phyloP scores from a whole-genome alignment of 805 yeast genomes.

The Suhomyces faveliae region DNA sequence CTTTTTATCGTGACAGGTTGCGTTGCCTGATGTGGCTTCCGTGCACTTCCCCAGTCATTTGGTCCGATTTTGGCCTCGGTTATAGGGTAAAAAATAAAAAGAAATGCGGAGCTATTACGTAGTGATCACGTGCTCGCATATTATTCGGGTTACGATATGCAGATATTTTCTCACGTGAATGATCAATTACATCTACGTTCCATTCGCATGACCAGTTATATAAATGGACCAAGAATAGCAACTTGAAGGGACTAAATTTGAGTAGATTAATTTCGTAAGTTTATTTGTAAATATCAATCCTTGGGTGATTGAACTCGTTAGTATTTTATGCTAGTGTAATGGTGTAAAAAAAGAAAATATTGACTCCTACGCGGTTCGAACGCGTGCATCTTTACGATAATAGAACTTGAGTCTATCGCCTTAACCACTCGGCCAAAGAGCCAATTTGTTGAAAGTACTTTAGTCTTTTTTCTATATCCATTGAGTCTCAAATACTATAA shows the following conservation, averaged over 20 bases:
- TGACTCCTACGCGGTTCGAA: conserved; percentile 8
- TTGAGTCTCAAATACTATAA: too few relatives aligned
- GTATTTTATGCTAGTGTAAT: too few relatives aligned
- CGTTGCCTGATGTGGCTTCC: not conserved
- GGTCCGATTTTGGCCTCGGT: not conserved
- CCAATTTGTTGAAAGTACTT: not conserved
- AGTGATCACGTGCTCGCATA: not conserved
- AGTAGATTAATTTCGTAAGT: too few relatives aligned
- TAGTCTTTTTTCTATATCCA: too few relatives aligned
- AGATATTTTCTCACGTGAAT: not conserved
- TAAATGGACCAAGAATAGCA: too few relatives aligned
- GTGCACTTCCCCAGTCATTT: conserved; percentile 1
- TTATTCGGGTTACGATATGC: not conserved
- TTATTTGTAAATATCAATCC: too few relatives aligned
- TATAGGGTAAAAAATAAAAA: not conserved
- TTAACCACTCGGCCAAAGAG: conserved; percentile 8
- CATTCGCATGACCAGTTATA: conserved; percentile 1
- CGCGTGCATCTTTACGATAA: conserved; percentile 8
- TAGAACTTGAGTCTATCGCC: conserved; percentile 8
- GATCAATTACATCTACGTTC: not conserved
- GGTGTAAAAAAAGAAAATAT: conserved; percentile 3
- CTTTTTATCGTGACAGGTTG: too few relatives aligned
- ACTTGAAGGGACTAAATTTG: too few relatives aligned
- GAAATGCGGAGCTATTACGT: not conserved
- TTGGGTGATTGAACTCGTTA: too few relatives aligned